These are phyloP conservation scores for Russula ochroleuca DNA, from an alignment of 768 basidiomycete species.

Conservation along the genomic window DNA sequence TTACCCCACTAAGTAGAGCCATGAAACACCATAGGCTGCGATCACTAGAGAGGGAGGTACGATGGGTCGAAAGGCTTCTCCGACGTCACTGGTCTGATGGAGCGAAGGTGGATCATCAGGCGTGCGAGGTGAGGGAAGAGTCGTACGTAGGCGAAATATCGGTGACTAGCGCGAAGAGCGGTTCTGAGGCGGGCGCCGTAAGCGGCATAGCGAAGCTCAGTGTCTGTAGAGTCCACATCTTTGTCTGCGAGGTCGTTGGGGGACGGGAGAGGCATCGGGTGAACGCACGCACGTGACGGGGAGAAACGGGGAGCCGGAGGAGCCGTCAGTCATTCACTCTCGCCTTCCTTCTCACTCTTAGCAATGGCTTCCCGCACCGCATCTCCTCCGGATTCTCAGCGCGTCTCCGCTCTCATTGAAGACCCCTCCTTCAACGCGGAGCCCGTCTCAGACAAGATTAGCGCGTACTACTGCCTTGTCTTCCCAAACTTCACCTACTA, in stretches of 20 bases:
- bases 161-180: constrained; percentile 59
- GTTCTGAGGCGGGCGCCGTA: constrained; percentile 77
- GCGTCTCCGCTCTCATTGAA: constrained; percentile 33
- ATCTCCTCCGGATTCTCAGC: constrained; percentile 33
- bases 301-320: neutral
- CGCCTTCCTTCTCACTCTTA: neutral
- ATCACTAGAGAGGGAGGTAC: constrained; percentile 67
- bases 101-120: constrained; percentile 28
- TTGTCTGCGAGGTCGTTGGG: constrained; percentile 58
- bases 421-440: constrained; percentile 29
- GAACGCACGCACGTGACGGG: constrained; percentile 22
- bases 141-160: constrained; percentile 75
- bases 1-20: constrained; percentile 71
- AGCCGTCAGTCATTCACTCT: constrained; percentile 17
- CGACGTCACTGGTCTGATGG: constrained; percentile 69
- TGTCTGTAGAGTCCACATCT: constrained; percentile 62
- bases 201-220: constrained; percentile 66
- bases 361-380: constrained; percentile 29
- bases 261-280: constrained; percentile 33
- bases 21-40: constrained; percentile 76
- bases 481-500: constrained; percentile 96
- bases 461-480: constrained; percentile 90
- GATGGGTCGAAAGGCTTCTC: constrained; percentile 79
- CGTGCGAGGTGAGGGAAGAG: neutral
- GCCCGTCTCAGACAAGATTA: constrained; percentile 65